Evolutionary conservation across 352 stramenopile species (phyloP).

Genomic region (Globisporangium megalacanthum): DNA sequence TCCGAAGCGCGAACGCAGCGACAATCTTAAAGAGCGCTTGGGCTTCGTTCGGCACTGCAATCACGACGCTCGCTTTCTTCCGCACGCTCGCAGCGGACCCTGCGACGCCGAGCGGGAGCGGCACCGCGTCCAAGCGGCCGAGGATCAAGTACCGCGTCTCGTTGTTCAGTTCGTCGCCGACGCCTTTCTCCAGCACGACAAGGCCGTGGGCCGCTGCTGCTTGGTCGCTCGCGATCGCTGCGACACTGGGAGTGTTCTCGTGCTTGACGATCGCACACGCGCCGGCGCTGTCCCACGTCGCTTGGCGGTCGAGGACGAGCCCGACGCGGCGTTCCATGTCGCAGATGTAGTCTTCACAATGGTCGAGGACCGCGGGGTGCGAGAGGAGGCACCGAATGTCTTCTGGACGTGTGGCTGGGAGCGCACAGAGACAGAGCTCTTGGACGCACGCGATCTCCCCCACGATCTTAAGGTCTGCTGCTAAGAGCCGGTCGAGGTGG

Average conservation of each 20-base stretch:
- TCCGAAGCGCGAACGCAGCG: constrained; percentile 67
- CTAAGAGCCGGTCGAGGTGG: constrained; percentile 59
- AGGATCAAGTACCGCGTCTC: constrained; percentile 75
- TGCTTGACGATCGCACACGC: constrained; percentile 64
- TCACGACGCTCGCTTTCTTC: constrained; percentile 64
- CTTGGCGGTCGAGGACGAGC: constrained; percentile 54
- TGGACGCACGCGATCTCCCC: constrained; percentile 64
- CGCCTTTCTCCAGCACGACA: constrained; percentile 42
- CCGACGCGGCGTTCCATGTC: constrained; percentile 48
- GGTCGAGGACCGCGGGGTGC: constrained; percentile 57
- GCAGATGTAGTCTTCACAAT: constrained; percentile 62
- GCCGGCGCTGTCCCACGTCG: constrained; percentile 59
- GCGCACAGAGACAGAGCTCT: constrained; percentile 53
- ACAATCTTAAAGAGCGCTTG: constrained; percentile 76
- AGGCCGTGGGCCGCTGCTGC: constrained; percentile 48
- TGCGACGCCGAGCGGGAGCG: constrained; percentile 27
- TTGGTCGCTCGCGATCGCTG: constrained; percentile 62
- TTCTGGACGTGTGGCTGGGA: constrained; percentile 28
- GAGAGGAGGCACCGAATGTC: constrained; percentile 55
- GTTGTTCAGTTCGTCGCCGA: constrained; percentile 64
- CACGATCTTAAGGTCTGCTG: constrained; percentile 63
- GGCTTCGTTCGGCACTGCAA: constrained; percentile 63
- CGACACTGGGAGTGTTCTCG: constrained; percentile 36
- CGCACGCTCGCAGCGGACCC: constrained; percentile 15
- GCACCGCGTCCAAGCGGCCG: constrained; percentile 34